Conservation (phyloP, 2,329 filamentous ascomycete genomes). For the Ophiostoma populinum region DNA sequence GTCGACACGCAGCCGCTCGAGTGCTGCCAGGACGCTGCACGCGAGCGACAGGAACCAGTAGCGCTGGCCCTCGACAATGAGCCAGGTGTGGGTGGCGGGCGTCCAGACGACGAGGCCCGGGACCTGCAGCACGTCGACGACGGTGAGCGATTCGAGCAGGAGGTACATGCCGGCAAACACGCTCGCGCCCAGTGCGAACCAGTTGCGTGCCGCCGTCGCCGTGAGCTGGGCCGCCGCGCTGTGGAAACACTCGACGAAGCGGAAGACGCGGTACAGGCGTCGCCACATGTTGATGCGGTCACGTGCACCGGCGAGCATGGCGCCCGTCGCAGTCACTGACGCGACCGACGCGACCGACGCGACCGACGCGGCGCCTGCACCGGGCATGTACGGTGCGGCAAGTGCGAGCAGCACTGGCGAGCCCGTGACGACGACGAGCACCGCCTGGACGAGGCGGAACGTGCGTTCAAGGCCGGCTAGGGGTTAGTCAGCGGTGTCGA, state of each 20-base stretch:
- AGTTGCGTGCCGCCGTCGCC: constrained; percentile 9
- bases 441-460: constrained; percentile 38
- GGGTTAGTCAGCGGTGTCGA: neutral
- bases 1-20: constrained; percentile 22
- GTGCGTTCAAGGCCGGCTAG: constrained; percentile 43
- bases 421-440: constrained; percentile 29
- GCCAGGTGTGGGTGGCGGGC: constrained; percentile 25
- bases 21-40: constrained; percentile 28
- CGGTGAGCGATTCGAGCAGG: constrained; percentile 45
- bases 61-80: constrained; percentile 44
- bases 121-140: constrained; percentile 33
- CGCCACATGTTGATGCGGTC: constrained; percentile 30
- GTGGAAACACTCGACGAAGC: constrained; percentile 44
- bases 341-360: no score
- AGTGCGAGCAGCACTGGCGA: constrained; percentile 24
- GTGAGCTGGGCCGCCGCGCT: constrained; percentile 19
- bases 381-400: constrained; percentile 8
- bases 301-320: constrained; percentile 17
- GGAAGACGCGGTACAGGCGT: constrained; percentile 50
- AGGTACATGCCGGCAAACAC: constrained; percentile 50
- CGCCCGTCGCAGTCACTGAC: no score
- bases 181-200: constrained; percentile 37
- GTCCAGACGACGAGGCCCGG: constrained; percentile 33
- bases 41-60: constrained; percentile 52
- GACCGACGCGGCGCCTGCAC: constrained; percentile 14